A percentile compares a stretch with the other conserved stretches of the same genome.
These are phyloP conservation scores for Mucor circinelloides DNA, from an alignment of 371 early-diverging fungal genomes.

Conservation along the genomic window DNA sequence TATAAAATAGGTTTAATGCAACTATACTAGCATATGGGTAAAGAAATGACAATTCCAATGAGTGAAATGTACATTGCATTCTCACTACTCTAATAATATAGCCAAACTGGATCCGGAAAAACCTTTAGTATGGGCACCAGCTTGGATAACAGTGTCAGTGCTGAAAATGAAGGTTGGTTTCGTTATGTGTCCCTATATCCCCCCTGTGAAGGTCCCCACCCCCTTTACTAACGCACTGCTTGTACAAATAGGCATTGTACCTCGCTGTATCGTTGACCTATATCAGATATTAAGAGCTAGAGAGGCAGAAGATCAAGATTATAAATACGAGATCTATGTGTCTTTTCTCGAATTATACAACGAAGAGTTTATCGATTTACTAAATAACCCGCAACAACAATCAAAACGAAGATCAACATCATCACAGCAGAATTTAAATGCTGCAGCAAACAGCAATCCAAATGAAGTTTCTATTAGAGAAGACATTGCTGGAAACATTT, in stretches of 20 bases:
- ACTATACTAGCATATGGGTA: conserved; percentile 96
- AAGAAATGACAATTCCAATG: conserved; percentile 41
- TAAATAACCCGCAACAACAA: conserved; percentile 45
- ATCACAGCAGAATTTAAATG: background rate
- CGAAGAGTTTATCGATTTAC: conserved; percentile 88
- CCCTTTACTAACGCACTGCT: background rate
- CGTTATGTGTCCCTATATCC: background rate
- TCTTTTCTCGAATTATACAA: conserved; percentile 95
- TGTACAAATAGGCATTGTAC: conserved; percentile 74
- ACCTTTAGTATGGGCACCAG: conserved; percentile 97
- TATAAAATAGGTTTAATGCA: conserved; percentile 70
- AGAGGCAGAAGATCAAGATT: conserved; percentile 39
- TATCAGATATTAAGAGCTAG: conserved; percentile 48
- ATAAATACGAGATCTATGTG: conserved; percentile 50
- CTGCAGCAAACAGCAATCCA: conserved; percentile 37
- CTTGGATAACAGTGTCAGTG: conserved; percentile 48
- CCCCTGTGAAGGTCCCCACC: background rate
- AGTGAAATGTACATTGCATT: conserved; percentile 48
- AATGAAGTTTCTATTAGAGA: conserved; percentile 77
- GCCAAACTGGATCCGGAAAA: conserved; percentile 95
- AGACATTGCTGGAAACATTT: conserved; percentile 85
- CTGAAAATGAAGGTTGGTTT: conserved; percentile 38
- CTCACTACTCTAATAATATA: conserved; percentile 13
- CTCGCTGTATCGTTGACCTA: conserved; percentile 78
- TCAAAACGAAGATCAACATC: conserved; percentile 16